Evolutionary conservation across 805 yeast species (phyloP), one percentile per base, ranked within the genome.

Genomic region (Dipodascus geniculatus): DNA sequence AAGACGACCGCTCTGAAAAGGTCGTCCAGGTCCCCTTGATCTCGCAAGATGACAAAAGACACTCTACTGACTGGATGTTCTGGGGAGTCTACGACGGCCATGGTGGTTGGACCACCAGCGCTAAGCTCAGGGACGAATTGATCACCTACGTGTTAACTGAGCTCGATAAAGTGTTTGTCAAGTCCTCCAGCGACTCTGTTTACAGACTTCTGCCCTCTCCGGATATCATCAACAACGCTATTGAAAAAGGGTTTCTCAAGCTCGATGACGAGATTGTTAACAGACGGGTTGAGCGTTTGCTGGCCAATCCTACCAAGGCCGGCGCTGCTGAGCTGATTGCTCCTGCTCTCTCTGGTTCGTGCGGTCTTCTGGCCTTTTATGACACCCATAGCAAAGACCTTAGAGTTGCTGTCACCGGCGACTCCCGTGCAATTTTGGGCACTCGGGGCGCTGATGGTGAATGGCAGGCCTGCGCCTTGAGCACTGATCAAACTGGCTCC

Each of bases 11-110:
- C 56, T 79, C 91, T 1, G 98, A 90, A 64, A 84, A 83, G 57
- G 80, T 69, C 23, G 70, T 85, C n/a, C 81, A 79, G 61, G 87
- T 82, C 55, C 80, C 79, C 56, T 74, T 79, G 23, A 60, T 64
- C 22, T 56, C 61, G 42, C 57, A 59, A 16, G 65, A 77, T 58
- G 74, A 76, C 67, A 61, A 71, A 61, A 59, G 62, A 22, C 68
- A 72, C n/a, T 69, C 69, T 22, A 64, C 76, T 8, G 96, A 91
- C 67, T 84, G 96, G 85, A 85, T 86, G 78, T 88, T 93, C 65
- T 93, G 95, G 79, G 96, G 98, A 3, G 80, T 93, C 0, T 91
- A 84, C 65, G 99, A 93, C 68, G 99, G 99, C 11, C 99, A 93
- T 68, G 89, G 96, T 2, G 99, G 99, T 22, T 89, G 95, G 82